Conservation (phyloP, 108 stramenopile species). For the Nitzschia sp. region DNA sequence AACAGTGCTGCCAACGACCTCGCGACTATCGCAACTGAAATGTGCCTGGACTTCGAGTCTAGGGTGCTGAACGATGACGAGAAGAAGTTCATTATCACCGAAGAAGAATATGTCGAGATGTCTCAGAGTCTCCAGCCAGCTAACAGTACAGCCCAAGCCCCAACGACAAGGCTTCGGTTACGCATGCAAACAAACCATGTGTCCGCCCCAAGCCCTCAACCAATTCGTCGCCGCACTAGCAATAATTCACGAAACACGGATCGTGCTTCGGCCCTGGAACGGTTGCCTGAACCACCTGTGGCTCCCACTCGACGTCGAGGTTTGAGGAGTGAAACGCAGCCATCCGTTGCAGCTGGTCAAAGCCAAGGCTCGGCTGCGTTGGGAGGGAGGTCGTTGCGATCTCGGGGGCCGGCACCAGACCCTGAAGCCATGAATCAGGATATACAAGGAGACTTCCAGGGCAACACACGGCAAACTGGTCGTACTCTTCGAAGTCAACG, state of each 20-base stretch:
- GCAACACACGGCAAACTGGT: too few species aligned
- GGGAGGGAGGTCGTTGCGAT: conserved; percentile 3
- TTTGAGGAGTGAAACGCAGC: conserved; percentile 18
- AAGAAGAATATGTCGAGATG: conserved; percentile 20
- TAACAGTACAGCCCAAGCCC: conserved; percentile 12
- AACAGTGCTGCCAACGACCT: conserved; percentile 62
- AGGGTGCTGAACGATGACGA: conserved; percentile 29
- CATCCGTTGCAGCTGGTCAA: neutral
- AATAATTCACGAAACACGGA: conserved; percentile 15
- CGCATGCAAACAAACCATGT: conserved; percentile 22
- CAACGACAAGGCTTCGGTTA: conserved; percentile 20
- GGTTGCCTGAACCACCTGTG: conserved; percentile 26
- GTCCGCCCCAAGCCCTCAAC: conserved; percentile 9
- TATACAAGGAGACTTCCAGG: too few species aligned
- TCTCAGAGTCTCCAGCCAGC: neutral
- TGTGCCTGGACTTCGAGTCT: conserved; percentile 59
- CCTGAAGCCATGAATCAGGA: conserved; percentile 6
- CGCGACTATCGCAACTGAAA: conserved; percentile 41
- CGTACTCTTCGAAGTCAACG: too few species aligned
- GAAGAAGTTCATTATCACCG: conserved; percentile 17
- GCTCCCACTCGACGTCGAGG: neutral
- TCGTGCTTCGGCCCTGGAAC: conserved; percentile 35
- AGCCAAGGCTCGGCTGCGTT: neutral
- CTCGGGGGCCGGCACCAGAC: conserved; percentile 4
- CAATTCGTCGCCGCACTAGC: conserved; percentile 38